A percentile compares a stretch with the other conserved stretches of the same genome.
Evolutionary conservation across 2,329 filamentous ascomycete genomes (phyloP).

Genomic region (Monosporascus sp.): DNA sequence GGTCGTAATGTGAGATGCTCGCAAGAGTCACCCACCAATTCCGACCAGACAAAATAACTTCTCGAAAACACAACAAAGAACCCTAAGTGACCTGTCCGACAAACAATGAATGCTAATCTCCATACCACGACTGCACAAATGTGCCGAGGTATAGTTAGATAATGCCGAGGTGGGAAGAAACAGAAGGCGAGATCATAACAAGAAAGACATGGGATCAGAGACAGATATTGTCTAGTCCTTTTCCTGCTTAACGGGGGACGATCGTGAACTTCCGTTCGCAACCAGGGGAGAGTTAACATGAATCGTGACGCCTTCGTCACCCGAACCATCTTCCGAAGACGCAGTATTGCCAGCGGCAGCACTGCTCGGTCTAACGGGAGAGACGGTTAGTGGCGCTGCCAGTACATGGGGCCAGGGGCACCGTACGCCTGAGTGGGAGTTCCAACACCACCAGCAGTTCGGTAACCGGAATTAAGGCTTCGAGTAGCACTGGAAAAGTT

Average conservation of each 20-base stretch:
- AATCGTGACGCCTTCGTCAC: conserved; percentile 51
- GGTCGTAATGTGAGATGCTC: neutral
- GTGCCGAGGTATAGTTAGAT: neutral
- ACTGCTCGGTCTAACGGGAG: conserved; percentile 35
- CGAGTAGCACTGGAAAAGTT: conserved; percentile 6
- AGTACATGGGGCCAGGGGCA: conserved; percentile 11
- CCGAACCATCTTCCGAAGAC: conserved; percentile 41
- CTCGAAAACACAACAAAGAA: neutral
- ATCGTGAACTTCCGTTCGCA: conserved; percentile 40
- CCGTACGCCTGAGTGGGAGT: conserved; percentile 1
- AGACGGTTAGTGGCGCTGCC: conserved; percentile 27
- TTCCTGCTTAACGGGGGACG: conserved; percentile 44
- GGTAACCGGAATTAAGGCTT: neutral
- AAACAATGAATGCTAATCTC: too few relatives aligned
- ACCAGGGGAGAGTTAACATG: conserved; percentile 43
- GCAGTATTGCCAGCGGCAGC: conserved; percentile 34
- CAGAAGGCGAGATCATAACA: conserved; percentile 22
- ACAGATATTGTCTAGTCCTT: conserved; percentile 27
- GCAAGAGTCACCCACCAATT: neutral
- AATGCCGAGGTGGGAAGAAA: conserved; percentile 20
- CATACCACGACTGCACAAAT: neutral
- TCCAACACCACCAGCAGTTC: neutral
- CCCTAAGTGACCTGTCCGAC: neutral
- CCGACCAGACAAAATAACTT: neutral
- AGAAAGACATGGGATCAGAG: conserved; percentile 15